Evolutionary conservation across 2,329 filamentous ascomycete genomes (phyloP).

Genomic region (Ilyonectria robusta): DNA sequence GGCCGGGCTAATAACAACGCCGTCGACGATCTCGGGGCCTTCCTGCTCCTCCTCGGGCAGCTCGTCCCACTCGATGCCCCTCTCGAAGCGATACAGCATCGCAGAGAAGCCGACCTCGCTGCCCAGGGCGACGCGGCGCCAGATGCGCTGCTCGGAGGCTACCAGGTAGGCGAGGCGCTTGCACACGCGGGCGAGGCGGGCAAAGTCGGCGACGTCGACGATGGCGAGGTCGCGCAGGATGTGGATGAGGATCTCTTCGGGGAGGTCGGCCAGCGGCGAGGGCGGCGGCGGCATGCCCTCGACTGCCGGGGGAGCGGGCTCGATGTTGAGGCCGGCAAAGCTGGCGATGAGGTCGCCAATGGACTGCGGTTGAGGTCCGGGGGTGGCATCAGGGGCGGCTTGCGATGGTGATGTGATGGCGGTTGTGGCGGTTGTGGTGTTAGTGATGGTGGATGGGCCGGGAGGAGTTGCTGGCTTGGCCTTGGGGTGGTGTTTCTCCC

Average conservation of each 20-base stretch:
- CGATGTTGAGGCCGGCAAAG: slow-evolving; percentile 80
- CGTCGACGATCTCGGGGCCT: slow-evolving; percentile 50
- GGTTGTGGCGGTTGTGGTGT: slow-evolving; percentile 1
- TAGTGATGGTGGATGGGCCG: slow-evolving; percentile 40
- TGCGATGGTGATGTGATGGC: slow-evolving; percentile 11
- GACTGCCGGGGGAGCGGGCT: slow-evolving; percentile 75
- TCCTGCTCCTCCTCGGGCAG: slow-evolving; percentile 53
- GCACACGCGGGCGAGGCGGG: slow-evolving; percentile 84
- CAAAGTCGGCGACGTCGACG: slow-evolving; percentile 82
- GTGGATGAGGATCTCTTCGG: slow-evolving; percentile 87
- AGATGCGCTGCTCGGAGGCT: slow-evolving; percentile 86
- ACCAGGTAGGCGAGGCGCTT: slow-evolving; percentile 90
- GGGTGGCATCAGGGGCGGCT: slow-evolving; percentile 62
- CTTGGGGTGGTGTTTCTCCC: slow-evolving; percentile 89
- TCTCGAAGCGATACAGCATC: slow-evolving; percentile 87
- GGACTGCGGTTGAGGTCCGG: slow-evolving; percentile 61
- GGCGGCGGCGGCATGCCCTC: slow-evolving; percentile 80
- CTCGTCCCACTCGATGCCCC: slow-evolving; percentile 70
- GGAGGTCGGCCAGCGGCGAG: slow-evolving; percentile 84
- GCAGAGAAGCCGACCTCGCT: slow-evolving; percentile 81
- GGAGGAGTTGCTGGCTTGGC: slow-evolving; percentile 50
- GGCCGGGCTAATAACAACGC: slow-evolving; percentile 52
- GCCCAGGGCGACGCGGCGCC: slow-evolving; percentile 82
- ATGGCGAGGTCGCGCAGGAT: slow-evolving; percentile 82
- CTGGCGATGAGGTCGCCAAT: slow-evolving; percentile 80